These are phyloP conservation scores for Conticribra guillardii DNA, from an alignment of 108 stramenopile species.

Conservation along the genomic window DNA sequence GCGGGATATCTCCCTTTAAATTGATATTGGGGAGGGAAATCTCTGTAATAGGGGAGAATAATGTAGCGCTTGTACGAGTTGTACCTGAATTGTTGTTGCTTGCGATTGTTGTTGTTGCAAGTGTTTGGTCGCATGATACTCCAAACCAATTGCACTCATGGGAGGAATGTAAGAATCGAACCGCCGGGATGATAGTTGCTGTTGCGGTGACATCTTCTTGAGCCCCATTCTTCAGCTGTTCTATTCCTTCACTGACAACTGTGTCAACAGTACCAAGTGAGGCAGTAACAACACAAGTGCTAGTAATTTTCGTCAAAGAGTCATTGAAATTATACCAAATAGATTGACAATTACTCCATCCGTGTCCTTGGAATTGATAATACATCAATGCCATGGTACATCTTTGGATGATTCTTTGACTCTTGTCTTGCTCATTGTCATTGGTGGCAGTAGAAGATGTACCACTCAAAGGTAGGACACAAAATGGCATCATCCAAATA, in stretches of 20 bases:
- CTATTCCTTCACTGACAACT: too few species aligned
- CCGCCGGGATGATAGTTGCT: too few species aligned
- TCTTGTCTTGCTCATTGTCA: neutral
- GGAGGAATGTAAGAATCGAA: constrained; percentile 41
- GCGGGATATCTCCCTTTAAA: constrained; percentile 38
- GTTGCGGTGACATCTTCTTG: neutral
- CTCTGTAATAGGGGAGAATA: constrained; percentile 28
- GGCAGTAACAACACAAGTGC: constrained; percentile 7
- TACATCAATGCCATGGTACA: constrained; percentile 26
- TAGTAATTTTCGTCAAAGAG: neutral
- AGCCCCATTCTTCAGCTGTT: too few species aligned
- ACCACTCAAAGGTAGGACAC: constrained; percentile 38
- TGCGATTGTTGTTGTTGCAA: too few species aligned
- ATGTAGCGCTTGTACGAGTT: neutral
- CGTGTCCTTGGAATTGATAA: constrained; percentile 19
- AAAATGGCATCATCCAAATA: constrained; percentile 55
- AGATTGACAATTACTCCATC: constrained; percentile 51
- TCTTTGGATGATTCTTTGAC: constrained; percentile 20
- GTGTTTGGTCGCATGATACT: constrained; percentile 51
- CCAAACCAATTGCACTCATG: constrained; percentile 73
- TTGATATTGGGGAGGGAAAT: constrained; percentile 42
- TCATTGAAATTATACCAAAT: constrained; percentile 15
- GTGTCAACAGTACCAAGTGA: too few species aligned
- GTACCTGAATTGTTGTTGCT: constrained; percentile 1
- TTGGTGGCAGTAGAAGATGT: neutral